Conservation (phyloP, 2,329 filamentous ascomycete genomes). For the Xylaria sp. region DNA sequence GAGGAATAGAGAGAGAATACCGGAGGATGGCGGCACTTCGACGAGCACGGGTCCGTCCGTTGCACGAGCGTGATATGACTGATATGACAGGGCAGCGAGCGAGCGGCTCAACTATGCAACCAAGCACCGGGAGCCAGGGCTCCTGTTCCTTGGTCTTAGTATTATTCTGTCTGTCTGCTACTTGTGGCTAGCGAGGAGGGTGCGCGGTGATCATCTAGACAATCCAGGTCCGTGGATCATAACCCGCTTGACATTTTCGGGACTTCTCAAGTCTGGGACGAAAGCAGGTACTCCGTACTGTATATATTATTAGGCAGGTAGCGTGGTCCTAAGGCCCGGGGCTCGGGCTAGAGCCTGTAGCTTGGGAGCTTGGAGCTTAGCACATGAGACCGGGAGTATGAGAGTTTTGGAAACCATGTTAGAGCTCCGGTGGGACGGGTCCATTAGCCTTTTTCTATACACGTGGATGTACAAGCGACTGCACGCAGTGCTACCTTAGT, state of each 20-base stretch:
- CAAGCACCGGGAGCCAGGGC: constrained; percentile 16
- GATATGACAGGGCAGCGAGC: constrained; percentile 1
- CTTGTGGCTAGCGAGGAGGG: constrained; percentile 17
- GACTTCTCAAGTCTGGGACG: not conserved
- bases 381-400: not conserved
- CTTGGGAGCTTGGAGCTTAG: not conserved
- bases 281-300: too few relatives aligned
- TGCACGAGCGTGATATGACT: not conserved
- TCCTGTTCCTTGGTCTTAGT: not conserved
- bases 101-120: constrained; percentile 26
- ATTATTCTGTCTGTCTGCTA: not conserved
- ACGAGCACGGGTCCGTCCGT: constrained; percentile 4
- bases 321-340: not conserved
- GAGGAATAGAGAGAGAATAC: constrained; percentile 29
- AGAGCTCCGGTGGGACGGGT: not conserved
- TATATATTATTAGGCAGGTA: constrained; percentile 5
- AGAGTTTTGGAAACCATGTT: constrained; percentile 1
- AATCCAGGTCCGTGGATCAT: constrained; percentile 31
- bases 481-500: constrained; percentile 11
- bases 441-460: constrained; percentile 25
- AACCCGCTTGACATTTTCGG: constrained; percentile 16
- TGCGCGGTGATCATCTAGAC: constrained; percentile 9
- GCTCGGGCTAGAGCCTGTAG: too few relatives aligned
- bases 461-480: constrained; percentile 30
- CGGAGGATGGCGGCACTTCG: constrained; percentile 13